Evolutionary conservation across 805 yeast genomes (phyloP), one percentile per base, ranked within the genome.

Genomic region (Babjeviella inositovora): DNA sequence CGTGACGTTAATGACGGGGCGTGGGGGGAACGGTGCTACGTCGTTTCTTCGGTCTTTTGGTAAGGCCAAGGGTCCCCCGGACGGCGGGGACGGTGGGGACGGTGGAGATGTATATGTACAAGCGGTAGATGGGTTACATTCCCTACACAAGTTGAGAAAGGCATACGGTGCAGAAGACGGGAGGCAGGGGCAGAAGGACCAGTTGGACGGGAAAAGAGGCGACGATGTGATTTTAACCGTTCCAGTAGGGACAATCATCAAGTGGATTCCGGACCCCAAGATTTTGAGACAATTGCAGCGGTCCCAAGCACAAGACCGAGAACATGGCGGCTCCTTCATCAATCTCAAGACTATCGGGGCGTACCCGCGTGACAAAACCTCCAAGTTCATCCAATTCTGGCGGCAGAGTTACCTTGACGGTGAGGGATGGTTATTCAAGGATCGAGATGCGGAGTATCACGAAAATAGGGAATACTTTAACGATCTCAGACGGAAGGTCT

Each of bases 1-100:
- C 6, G 57, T 87, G 7, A 66, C 65, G 26, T 51, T 82, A 6
- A 42, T 50, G 4, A 69, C 93, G 14, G 98, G 98, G 0, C 57
- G 52, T 19, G 98, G 98, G 11, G 98, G 98, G 2, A 59, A 74
- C 41, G 98, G 98, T 5, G 57, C 66, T 15, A 74, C 82, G 0
- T 76, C 96, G 1, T 90, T 90, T 46, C 63, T 73, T 28, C 57
- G 95, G 32, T 97, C 82, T 34, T 79, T 93, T 4, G 80, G 84
- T 19, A 50, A 80, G 20, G 60, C 93, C 0, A 60, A 62, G 11
- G 98, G 98, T 0, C 97, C 98, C 0, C 93, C 98, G 0, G 93
- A 85, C 45, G 98, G 98, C n/a, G 98, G 98, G 7, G 96, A 90
- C 49, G 98, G 98, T 15, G 98, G 97, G 4, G 53, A 59, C 30